phyloP scores from a whole-genome alignment of 2,329 filamentous ascomycete genomes.

The Neurospora sp. region DNA sequence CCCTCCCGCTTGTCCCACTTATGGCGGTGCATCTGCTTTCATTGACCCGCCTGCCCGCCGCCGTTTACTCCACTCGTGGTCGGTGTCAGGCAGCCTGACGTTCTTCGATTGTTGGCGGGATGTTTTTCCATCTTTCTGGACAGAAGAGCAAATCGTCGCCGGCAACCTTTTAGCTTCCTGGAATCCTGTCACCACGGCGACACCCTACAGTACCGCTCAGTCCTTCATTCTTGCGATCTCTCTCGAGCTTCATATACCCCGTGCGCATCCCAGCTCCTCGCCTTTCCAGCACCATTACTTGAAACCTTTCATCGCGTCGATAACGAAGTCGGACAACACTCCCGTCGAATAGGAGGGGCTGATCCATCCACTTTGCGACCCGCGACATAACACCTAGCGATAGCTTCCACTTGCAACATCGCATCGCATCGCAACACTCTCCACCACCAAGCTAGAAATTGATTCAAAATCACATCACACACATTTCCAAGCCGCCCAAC shows the following conservation, averaged over 20 bases:
- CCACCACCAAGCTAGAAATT: neutral
- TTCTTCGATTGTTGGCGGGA: slow-evolving; percentile 1
- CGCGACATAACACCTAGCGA: neutral
- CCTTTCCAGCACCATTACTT: neutral
- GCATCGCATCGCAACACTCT: neutral
- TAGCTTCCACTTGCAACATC: neutral
- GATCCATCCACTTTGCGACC: neutral
- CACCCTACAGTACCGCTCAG: neutral
- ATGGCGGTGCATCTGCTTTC: neutral
- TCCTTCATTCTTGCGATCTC: neutral
- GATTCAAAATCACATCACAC: slow-evolving; percentile 9
- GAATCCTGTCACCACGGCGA: neutral
- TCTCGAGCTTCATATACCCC: neutral
- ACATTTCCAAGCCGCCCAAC: slow-evolving; percentile 15
- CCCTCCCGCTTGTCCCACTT: neutral
- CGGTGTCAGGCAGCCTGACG: slow-evolving; percentile 2
- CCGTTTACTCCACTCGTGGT: neutral
- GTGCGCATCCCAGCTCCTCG: neutral
- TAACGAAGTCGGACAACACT: neutral
- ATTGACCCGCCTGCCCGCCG: neutral
- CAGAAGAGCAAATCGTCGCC: neutral
- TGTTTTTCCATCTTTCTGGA: neutral
- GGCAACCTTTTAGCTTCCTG: neutral
- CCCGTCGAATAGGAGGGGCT: neutral
- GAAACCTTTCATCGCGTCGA: neutral